phyloP scores from a whole-genome alignment of 164 flowering plant species.

The Buxus sempervirens region DNA sequence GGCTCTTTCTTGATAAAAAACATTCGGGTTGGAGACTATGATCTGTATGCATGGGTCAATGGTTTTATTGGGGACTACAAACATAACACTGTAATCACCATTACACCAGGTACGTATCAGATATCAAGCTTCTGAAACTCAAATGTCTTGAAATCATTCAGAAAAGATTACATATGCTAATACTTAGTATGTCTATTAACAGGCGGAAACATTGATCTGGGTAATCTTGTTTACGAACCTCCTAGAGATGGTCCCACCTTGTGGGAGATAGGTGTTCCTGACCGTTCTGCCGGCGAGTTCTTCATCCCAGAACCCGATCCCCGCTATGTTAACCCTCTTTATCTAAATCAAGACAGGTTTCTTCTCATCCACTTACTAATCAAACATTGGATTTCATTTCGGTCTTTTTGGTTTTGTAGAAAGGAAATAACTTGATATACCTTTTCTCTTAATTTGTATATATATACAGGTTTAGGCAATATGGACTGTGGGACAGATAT shows the following conservation, averaged over 20 bases:
- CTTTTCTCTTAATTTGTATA: too few species aligned
- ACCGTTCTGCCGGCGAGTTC: conserved; percentile 56
- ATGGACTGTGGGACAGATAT: conserved; percentile 62
- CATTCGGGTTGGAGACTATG: conserved; percentile 59
- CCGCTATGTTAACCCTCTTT: conserved; percentile 26
- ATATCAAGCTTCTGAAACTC: neutral
- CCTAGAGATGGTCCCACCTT: conserved; percentile 58
- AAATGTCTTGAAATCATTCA: neutral
- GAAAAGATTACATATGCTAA: neutral
- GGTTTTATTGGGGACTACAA: conserved; percentile 22
- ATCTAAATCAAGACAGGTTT: conserved; percentile 32
- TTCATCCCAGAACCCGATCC: conserved; percentile 51
- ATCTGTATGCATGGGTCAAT: conserved; percentile 35
- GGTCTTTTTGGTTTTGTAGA: too few species aligned
- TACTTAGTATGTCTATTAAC: conserved; percentile 2
- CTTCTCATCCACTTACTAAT: too few species aligned
- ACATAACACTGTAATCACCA: neutral
- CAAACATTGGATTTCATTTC: too few species aligned
- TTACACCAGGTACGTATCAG: conserved; percentile 12
- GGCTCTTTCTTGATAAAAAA: conserved; percentile 57
- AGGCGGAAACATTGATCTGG: conserved; percentile 33
- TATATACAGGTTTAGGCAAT: conserved; percentile 59
- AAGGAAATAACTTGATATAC: too few species aligned
- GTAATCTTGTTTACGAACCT: conserved; percentile 28
- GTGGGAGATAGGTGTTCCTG: conserved; percentile 74